Evolutionary conservation across 2,329 filamentous ascomycete genomes (phyloP), one percentile per base, ranked within the genome.

Genomic region (Cordyceps farinosa): DNA sequence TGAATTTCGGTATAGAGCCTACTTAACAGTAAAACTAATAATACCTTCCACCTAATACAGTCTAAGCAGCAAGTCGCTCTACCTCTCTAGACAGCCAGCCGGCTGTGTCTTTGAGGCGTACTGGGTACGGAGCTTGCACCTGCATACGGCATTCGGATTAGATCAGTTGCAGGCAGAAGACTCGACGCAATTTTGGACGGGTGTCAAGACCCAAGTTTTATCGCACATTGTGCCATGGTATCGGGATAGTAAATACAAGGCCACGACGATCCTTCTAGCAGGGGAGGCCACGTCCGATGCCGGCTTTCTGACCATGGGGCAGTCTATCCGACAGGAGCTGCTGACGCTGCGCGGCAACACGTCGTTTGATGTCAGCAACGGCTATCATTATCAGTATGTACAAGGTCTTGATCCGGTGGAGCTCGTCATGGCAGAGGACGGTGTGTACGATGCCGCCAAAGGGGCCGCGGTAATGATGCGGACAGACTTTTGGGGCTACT

Each of bases 391-490:
- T 6, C 50, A 22, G 15, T 2, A 44, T 55, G 15, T 29, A 4
- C 13, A 55, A 7, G 53, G 8, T 7, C 3, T 13, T n/a, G 38
- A 44, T 13, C 15, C 22, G 1, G 15, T 44, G 5, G 36, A 55
- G 36, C 9, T 55, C 10, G 8, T 55, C 27, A 15, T 55, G n/a
- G 36, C 53, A 7, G 29, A 55, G 1, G 38, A 55, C 3, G 53
- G 53, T 32, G 53, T 55, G 30, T 55, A 30, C 15, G 53, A 55
- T 32, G 53, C 53, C 11, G 53, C 53, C 29, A 55, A 32, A 27
- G 53, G 53, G 2, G 53, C 53, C 36, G 27, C 38, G 36, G 15
- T 44, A 38, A 9, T 42, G 53, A 55, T 55, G 53, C 13, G 38
- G 53, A 29, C 36, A 3, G 53, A 55, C 9, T 55, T 55, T 32